A percentile compares a stretch with the other conserved stretches of the same genome.
These are phyloP conservation scores for Verticillium tricorpus DNA, from an alignment of 2,329 filamentous ascomycete genomes.

Conservation along the genomic window DNA sequence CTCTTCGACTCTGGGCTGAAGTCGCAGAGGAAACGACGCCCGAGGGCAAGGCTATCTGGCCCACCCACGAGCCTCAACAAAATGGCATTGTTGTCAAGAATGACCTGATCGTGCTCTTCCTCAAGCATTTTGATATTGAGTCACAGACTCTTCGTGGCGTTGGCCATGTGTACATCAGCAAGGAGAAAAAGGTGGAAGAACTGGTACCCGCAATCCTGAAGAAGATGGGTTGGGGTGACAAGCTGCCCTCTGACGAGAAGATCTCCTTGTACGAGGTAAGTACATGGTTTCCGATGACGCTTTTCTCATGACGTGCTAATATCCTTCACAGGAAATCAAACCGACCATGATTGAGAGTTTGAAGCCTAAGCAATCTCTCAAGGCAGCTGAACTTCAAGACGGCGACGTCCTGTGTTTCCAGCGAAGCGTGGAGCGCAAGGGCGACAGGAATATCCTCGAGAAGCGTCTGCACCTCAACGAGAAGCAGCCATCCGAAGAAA, in stretches of 20 bases:
- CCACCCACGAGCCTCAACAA: slow-evolving; percentile 54
- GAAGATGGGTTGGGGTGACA: slow-evolving; percentile 82
- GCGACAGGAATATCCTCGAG: slow-evolving; percentile 29
- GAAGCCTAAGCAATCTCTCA: slow-evolving; percentile 85
- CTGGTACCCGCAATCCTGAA: slow-evolving; percentile 72
- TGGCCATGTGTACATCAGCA: slow-evolving; percentile 81
- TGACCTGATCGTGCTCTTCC: slow-evolving; percentile 73
- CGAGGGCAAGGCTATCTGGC: slow-evolving; percentile 70
- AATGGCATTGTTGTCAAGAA: slow-evolving; percentile 55
- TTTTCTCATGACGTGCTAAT: slow-evolving; percentile 9
- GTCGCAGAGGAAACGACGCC: slow-evolving; percentile 60
- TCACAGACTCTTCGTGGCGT: slow-evolving; percentile 71
- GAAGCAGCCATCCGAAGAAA: slow-evolving; percentile 30
- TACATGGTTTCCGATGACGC: neutral
- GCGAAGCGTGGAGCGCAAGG: slow-evolving; percentile 48
- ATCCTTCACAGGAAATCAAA: slow-evolving; percentile 71
- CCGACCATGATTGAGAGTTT: slow-evolving; percentile 94
- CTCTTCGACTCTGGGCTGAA: slow-evolving; percentile 85
- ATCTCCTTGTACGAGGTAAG: slow-evolving; percentile 71
- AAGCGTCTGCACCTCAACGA: slow-evolving; percentile 34
- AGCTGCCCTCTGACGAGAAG: slow-evolving; percentile 58
- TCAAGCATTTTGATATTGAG: slow-evolving; percentile 86
- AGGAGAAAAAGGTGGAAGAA: slow-evolving; percentile 83
- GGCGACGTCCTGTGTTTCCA: slow-evolving; percentile 98
- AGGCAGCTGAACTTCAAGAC: slow-evolving; percentile 90